These are phyloP conservation scores for Clitocybe nebularis DNA, from an alignment of 1,284 basidiomycete species.

Conservation along the genomic window DNA sequence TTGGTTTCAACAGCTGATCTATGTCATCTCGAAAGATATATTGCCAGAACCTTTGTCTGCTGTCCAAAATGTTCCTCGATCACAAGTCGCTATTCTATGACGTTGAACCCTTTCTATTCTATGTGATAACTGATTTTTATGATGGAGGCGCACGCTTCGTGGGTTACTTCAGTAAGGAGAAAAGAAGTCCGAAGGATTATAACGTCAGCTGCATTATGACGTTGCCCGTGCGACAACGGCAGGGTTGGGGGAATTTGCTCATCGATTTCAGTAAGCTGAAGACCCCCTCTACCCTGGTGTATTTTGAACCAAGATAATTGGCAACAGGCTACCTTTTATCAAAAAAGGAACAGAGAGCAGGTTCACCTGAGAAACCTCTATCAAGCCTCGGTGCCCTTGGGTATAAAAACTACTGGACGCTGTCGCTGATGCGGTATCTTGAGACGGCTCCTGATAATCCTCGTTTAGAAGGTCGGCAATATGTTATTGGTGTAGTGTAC, in stretches of 20 bases:
- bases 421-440: constrained; percentile 85
- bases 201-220: constrained; percentile 99
- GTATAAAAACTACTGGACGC: constrained; percentile 95
- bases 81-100: constrained; percentile 99
- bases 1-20: constrained; percentile 1
- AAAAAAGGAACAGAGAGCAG: constrained; percentile 86
- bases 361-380: constrained; percentile 92
- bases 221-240: constrained; percentile 88
- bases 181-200: constrained; percentile 91
- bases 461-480: constrained; percentile 68
- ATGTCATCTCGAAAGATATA: constrained; percentile 66
- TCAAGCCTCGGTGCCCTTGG: constrained; percentile 87
- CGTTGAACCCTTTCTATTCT: constrained; percentile 98
- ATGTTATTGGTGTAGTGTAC: background rate
- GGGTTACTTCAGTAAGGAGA: constrained; percentile 99
- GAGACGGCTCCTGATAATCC: constrained; percentile 55
- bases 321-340: constrained; percentile 87
- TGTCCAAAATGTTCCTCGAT: constrained; percentile 99
- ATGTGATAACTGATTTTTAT: constrained; percentile 93
- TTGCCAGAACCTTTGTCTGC: constrained; percentile 97
- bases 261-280: constrained; percentile 92
- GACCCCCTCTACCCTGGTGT: constrained; percentile 6
- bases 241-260: constrained; percentile 92
- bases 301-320: background rate
- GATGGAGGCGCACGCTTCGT: constrained; percentile 91